Percentiles rank a stretch among this genome's conserved stretches.
Conservation (phyloP, 441 rosid species). For the Pelargonium citronellum region DNA sequence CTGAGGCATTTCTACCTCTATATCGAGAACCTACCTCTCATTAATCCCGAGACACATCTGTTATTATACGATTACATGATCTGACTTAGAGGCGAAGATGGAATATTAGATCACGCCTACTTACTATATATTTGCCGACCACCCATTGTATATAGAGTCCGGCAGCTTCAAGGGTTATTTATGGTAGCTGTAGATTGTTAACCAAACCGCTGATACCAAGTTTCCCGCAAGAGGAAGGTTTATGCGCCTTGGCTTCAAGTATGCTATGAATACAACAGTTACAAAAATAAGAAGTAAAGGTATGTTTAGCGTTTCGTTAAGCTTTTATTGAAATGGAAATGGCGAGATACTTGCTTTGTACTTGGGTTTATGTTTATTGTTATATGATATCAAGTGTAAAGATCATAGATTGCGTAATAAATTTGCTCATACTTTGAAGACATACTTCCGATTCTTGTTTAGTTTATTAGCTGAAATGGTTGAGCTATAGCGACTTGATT, state of each 20-base stretch:
- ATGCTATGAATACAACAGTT: background rate
- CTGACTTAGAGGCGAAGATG: constrained; percentile 24
- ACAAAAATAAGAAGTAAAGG: background rate
- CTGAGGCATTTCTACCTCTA: constrained; percentile 46
- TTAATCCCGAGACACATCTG: constrained; percentile 38
- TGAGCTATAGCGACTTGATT: no score
- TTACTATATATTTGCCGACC: constrained; percentile 2
- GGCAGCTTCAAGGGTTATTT: background rate
- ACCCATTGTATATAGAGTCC: constrained; percentile 22
- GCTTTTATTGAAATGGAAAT: constrained; percentile 36
- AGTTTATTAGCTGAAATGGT: background rate
- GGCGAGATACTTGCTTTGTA: constrained; percentile 9
- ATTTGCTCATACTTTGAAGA: background rate
- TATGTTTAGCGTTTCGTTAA: constrained; percentile 34
- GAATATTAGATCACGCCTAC: constrained; percentile 3
- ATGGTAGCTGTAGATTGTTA: constrained; percentile 22
- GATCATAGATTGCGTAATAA: constrained; percentile 7
- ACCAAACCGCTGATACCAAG: constrained; percentile 14
- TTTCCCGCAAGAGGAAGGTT: constrained; percentile 7
- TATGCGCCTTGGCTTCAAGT: constrained; percentile 10
- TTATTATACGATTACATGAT: constrained; percentile 56
- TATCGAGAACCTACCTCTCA: constrained; percentile 43
- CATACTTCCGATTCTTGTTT: background rate
- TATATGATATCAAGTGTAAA: constrained; percentile 9
- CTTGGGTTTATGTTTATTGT: constrained; percentile 11